Base-by-base conservation (phyloP, 352 stramenopile species). In the Lagenidium giganteum region DNA sequence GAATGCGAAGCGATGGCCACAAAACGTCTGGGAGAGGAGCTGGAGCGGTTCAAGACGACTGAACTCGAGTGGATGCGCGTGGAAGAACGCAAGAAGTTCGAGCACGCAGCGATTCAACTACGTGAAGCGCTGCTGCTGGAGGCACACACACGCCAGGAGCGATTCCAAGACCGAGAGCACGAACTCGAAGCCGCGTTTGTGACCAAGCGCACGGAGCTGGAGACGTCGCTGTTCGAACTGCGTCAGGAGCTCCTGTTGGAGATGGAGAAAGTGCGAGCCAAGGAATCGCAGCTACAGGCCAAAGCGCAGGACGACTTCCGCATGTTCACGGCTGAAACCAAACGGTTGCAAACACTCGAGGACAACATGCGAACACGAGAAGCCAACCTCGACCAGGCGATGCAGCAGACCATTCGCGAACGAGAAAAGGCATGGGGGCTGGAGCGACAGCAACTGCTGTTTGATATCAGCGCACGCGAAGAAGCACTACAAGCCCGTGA, bases 201-300 rank as follows among this genome's bases (percentile, higher is more conserved):
- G 11, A 44, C 49, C 0, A 66, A 72, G 11, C 47, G 54, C 47
- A 69, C 61, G 3, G 58, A 75, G 29, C 36, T 83, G 0, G 70
- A 83, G 33, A 61, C 61, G 7, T 73, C 65, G n/a, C 47, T 83
- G 8, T 83, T 83, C 37, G 61, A 68, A 41, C 79, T 56, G 2
- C 54, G 70, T 0, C 70, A 83, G 47, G 57, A 55, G 11, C 42
- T 83, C 9, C 75, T 83, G 17, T 57, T 70, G 43, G 62, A 83
- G 9, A 65, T 75, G 58, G 70, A 83, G 39, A 67, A 60, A 20
- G 46, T 75, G 2, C 58, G 64, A 13, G 58, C 64, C 6, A 73
- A 77, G 39, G 59, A 77, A 29, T 50, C 62, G 0, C 51, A 75
- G 27, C 48, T 77, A 20, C 65, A 77, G 45, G 52, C 58, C 3